Evolutionary conservation across 1,284 basidiomycete genomes (phyloP), one percentile per base, ranked within the genome.

Genomic region (Trametes polyzona): DNA sequence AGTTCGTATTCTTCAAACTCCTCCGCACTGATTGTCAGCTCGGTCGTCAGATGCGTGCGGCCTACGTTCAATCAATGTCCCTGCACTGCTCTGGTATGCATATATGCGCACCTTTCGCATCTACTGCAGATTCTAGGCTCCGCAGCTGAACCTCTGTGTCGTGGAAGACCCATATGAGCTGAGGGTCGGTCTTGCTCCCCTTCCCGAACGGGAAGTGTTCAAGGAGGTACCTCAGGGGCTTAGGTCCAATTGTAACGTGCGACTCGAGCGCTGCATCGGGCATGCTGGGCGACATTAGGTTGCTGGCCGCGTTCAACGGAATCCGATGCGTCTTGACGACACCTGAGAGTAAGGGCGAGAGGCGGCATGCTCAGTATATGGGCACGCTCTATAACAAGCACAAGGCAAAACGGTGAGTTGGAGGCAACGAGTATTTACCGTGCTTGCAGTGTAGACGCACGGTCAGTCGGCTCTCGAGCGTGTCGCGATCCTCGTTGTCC

Each of bases 371-470:
- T 55, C 46, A 60, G 55, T 48, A 35, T 39, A 40, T 55, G 35
- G 33, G 47, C 35, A 35, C 27, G 32, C 8, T 14, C 33, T 42
- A 16, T n/a, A n/a, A n/a, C n/a, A n/a, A n/a, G n/a, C 19, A 16
- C 8, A 16, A 4, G 14, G 29, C 21, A 26, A 16, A 24, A 30
- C 24, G 27, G 48, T 23, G 44, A 52, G 47, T 36, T 39, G 37
- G 37, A 35, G 3, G 21, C 39, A 32, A 41, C 58, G 24, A 24
- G 52, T 29, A 65, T 73, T 64, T 68, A 88, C 91, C 91, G 64
- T 92, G 87, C 75, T 92, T 92, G 73, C 91, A 93, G 66, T 90
- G 80, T 49, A 93, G 71, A 58, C 86, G 83, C 41, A 93, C 75
- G 35, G 88, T 79, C 51, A 92, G 73, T 67, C 80, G 86, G 68